Evolutionary conservation across 495 filamentous ascomycete genomes (phyloP), one percentile per base, ranked within the genome.

Genomic region (Haplographium delicatum): DNA sequence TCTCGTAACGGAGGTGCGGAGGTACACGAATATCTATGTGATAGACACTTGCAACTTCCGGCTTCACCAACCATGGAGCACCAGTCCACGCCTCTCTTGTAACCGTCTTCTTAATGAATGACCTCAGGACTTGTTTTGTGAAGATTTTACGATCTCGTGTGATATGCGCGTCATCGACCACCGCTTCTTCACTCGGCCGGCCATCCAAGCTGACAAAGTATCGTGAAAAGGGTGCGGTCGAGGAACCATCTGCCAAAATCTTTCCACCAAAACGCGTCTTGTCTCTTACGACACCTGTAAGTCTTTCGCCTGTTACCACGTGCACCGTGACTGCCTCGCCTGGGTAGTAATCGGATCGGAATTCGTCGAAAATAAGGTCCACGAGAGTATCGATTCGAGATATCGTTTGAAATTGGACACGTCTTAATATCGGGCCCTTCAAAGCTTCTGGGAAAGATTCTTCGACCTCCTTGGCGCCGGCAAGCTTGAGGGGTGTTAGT

Each of bases 61-160:
- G 76, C 68, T 96, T 97, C 18, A 97, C 91, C 28, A 95, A 65
- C 93, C 93, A 99, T 8, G 94, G 94, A 0, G 93, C 93, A 4
- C 91, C 91, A 35, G 79, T 87, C 91, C 91, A 97, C 0, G 90
- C 78, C 58, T 97, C 94, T 50, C 91, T 75, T 10, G 84, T 88
- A 11, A 95, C 85, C 5, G 89, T 93, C 68, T 95, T 91, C 61
- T 96, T 95, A 50, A 99, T 88, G 53, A 96, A 97, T 2, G 89
- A 86, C 24, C 91, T 83, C 44, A 99, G 72, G 65, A 95, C 88
- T 38, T 91, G 83, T 68, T 99, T 99, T 31, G 91, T 95, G 66
- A 97, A 99, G 4, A 88, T 81, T 59, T 91, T 95, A 22, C 89
- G 83, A 58, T 97, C 93, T 15, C 93, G 85, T 34, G 77, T 82